These are phyloP conservation scores for Rhynchosporium secalis DNA, from an alignment of 2,329 filamentous ascomycete species.

Conservation along the genomic window DNA sequence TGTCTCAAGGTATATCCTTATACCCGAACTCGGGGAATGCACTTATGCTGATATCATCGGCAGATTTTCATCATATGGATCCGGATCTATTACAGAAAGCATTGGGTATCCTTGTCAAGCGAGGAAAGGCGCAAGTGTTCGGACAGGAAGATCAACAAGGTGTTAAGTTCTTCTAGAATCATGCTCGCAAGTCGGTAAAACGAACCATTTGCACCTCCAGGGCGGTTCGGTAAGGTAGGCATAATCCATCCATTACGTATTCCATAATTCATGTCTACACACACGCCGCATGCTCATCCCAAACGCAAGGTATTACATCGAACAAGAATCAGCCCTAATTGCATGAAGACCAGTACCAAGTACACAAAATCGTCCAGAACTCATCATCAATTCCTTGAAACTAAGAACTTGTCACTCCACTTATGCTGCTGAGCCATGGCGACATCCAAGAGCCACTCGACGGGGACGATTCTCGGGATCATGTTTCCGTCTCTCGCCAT, in stretches of 20 bases:
- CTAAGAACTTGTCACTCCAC: constrained; percentile 63
- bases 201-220: constrained; percentile 16
- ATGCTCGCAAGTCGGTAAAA: background rate
- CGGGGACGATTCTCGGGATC: constrained; percentile 74
- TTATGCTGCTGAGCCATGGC: constrained; percentile 83
- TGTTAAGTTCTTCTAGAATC: constrained; percentile 87
- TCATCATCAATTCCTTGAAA: constrained; percentile 8
- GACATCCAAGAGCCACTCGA: constrained; percentile 88
- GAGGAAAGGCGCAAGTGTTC: constrained; percentile 91
- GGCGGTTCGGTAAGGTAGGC: constrained; percentile 17
- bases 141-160: constrained; percentile 84
- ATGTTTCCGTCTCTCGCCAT: constrained; percentile 79
- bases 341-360: background rate
- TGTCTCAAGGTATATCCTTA: constrained; percentile 56
- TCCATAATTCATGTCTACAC: constrained; percentile 10
- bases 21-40: too few relatives aligned
- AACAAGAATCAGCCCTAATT: constrained; percentile 1
- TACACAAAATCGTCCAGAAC: constrained; percentile 2
- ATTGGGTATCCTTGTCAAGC: constrained; percentile 79
- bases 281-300: constrained; percentile 1
- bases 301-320: constrained; percentile 22
- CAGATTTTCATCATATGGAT: constrained; percentile 89
- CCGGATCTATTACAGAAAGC: constrained; percentile 76
- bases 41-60: constrained; percentile 1
- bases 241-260: constrained; percentile 14